phyloP scores from a whole-genome alignment of 768 basidiomycete species.

The Chalciporus chontae region DNA sequence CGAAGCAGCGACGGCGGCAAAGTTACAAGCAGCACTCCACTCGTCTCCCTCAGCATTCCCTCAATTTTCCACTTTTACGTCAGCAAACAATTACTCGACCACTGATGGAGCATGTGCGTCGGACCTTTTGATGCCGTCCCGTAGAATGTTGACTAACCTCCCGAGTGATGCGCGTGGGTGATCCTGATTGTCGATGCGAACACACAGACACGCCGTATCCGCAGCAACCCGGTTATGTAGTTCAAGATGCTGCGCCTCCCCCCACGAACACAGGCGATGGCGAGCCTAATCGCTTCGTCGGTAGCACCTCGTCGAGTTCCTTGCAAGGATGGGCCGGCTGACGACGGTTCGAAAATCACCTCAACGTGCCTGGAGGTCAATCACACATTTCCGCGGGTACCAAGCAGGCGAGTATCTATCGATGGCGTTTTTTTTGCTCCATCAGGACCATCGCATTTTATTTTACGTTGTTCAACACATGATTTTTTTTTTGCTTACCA shows the following conservation, averaged over 20 bases:
- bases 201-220: conserved; percentile 4
- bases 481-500: no score
- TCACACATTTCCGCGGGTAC: neutral
- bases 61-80: conserved; percentile 19
- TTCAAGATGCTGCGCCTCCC: conserved; percentile 7
- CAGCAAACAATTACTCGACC: conserved; percentile 19
- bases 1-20: conserved; percentile 29
- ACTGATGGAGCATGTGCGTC: conserved; percentile 27
- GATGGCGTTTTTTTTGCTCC: no score
- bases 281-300: conserved; percentile 10
- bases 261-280: conserved; percentile 5
- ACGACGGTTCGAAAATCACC: neutral
- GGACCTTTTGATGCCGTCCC: conserved; percentile 8
- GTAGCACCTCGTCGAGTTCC: conserved; percentile 24
- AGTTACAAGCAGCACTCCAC: conserved; percentile 25
- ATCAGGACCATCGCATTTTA: neutral
- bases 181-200: neutral
- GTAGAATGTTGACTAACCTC: neutral
- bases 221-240: conserved; percentile 10
- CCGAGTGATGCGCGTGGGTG: neutral
- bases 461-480: no score
- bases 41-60: conserved; percentile 7
- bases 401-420: neutral
- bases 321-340: conserved; percentile 30
- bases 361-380: neutral